These are phyloP conservation scores for Acaromyces ingoldii DNA, from an alignment of 1,284 basidiomycete genomes.

Conservation along the genomic window DNA sequence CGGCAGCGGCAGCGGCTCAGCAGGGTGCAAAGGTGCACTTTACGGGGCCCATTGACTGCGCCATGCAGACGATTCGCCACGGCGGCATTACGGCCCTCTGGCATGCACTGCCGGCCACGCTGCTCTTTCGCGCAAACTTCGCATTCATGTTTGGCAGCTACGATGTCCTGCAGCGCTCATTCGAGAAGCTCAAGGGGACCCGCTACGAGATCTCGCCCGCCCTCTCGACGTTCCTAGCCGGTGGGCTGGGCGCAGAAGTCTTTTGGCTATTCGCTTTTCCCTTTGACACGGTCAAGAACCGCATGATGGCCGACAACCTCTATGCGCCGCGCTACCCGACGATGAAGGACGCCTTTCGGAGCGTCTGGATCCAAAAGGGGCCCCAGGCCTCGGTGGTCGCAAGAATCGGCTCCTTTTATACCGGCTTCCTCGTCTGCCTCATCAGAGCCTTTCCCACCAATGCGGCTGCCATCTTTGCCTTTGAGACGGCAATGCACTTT, in stretches of 20 bases:
- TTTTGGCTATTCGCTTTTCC: constrained; percentile 64
- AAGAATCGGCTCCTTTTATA: constrained; percentile 29
- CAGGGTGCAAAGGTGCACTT: constrained; percentile 23
- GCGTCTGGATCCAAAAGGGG: constrained; percentile 29
- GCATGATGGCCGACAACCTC: constrained; percentile 57
- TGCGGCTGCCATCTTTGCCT: constrained; percentile 42
- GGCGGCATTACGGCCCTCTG: constrained; percentile 48
- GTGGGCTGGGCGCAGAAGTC: constrained; percentile 52
- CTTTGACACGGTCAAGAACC: constrained; percentile 66
- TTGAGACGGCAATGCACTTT: constrained; percentile 42
- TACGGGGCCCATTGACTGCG: constrained; percentile 50
- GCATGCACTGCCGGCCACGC: constrained; percentile 51
- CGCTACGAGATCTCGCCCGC: constrained; percentile 60
- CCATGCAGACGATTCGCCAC: constrained; percentile 40
- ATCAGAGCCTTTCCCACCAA: constrained; percentile 48
- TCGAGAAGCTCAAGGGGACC: constrained; percentile 25
- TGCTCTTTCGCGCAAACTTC: constrained; percentile 51
- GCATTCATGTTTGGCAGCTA: constrained; percentile 46
- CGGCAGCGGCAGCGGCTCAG: not conserved
- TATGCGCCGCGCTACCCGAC: constrained; percentile 52
- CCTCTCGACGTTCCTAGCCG: constrained; percentile 65
- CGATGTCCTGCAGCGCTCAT: constrained; percentile 39
- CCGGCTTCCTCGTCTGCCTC: constrained; percentile 38
- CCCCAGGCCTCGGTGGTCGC: constrained; percentile 1
- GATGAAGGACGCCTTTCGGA: constrained; percentile 17